phyloP scores from a whole-genome alignment of 2,329 filamentous ascomycete species.

The Acarospora socialis region DNA sequence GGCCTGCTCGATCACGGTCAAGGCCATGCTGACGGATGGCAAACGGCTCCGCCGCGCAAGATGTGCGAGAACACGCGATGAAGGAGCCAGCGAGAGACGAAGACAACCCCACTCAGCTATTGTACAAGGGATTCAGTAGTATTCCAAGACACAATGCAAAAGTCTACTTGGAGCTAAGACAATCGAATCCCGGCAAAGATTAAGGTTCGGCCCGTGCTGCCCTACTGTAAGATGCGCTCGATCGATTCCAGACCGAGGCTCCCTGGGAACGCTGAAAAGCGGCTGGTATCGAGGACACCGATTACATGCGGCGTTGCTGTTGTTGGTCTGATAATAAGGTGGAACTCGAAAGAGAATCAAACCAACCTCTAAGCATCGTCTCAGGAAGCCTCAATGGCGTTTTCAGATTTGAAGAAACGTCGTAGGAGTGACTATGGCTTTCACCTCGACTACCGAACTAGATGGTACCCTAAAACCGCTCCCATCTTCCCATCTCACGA shows the following conservation, averaged over 20 bases:
- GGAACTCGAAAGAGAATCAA: too few species aligned
- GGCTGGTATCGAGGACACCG: too few species aligned
- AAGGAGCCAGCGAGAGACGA: conserved; percentile 6
- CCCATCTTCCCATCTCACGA: too few species aligned
- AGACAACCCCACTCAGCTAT: background rate
- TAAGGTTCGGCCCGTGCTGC: background rate
- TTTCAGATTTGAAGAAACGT: conserved; percentile 39
- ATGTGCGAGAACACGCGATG: conserved; percentile 26
- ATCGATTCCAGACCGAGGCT: background rate
- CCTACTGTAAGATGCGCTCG: background rate
- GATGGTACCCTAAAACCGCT: conserved; percentile 48
- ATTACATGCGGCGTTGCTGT: too few species aligned
- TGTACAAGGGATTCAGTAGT: background rate
- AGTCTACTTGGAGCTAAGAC: too few species aligned
- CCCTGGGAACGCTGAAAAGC: background rate
- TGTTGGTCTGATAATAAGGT: too few species aligned
- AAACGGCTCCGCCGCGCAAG: conserved; percentile 35
- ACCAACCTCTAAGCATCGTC: too few species aligned
- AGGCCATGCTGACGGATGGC: conserved; percentile 29
- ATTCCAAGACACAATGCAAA: too few species aligned
- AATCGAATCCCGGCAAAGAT: background rate
- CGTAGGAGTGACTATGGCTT: conserved; percentile 62
- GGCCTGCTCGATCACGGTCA: conserved; percentile 24
- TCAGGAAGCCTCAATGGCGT: too few species aligned
- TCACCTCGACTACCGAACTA: conserved; percentile 65